These are phyloP conservation scores for Paulownia fortunei DNA, from an alignment of 257 asterid genomes.

Conservation along the genomic window DNA sequence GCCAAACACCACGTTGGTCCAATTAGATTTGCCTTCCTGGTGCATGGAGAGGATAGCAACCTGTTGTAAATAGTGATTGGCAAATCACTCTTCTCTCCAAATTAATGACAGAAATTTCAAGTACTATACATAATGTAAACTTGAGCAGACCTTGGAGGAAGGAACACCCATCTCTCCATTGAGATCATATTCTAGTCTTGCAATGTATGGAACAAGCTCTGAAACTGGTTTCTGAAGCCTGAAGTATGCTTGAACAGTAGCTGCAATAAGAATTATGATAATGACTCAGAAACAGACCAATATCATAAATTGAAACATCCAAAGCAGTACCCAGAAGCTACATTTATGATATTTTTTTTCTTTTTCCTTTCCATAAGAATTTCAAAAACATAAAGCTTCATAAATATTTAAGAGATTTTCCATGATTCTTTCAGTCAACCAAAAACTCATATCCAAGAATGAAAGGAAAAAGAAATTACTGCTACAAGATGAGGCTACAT, in stretches of 20 bases:
- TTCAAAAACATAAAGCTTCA: background rate
- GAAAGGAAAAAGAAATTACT: background rate
- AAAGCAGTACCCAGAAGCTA: background rate
- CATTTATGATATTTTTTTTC: background rate
- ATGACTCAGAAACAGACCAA: constrained; percentile 13
- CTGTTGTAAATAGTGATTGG: constrained; percentile 44
- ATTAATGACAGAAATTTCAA: constrained; percentile 7
- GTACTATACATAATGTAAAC: constrained; percentile 13
- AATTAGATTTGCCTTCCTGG: constrained; percentile 54
- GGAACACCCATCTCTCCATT: constrained; percentile 77
- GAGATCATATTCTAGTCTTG: constrained; percentile 75
- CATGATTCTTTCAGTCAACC: background rate
- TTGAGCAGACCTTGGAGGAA: constrained; percentile 64
- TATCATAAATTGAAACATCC: background rate
- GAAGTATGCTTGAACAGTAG: constrained; percentile 76
- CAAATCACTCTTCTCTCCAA: constrained; percentile 6
- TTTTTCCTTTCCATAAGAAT: constrained; percentile 1
- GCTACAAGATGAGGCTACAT: background rate
- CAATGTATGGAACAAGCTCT: constrained; percentile 64
- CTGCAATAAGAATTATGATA: constrained; percentile 56
- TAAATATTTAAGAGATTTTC: background rate
- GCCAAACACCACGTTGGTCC: constrained; percentile 82
- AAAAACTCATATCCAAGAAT: background rate
- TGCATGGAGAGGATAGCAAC: constrained; percentile 79
- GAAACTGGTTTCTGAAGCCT: constrained; percentile 69